Percentiles rank a stretch among this genome's conserved stretches.
Conservation (phyloP, 2,329 filamentous ascomycete genomes). For the Curvularia hawaiiensis region DNA sequence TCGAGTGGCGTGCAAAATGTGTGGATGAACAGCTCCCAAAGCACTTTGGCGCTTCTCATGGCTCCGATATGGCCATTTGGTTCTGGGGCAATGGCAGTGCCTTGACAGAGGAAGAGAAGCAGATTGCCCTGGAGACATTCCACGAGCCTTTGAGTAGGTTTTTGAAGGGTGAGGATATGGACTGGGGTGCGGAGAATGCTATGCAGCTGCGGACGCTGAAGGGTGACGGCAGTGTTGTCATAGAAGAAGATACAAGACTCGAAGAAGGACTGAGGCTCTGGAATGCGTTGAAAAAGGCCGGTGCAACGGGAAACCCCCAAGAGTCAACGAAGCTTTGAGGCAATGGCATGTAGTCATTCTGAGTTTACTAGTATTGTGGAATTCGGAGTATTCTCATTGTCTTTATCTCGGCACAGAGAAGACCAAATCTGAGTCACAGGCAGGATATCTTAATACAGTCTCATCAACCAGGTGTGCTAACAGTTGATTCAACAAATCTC, state of each 20-base stretch:
- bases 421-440: no score
- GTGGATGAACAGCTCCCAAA: constrained; percentile 50
- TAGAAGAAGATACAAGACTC: constrained; percentile 55
- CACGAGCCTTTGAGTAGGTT: constrained; percentile 49
- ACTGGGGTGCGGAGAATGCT: constrained; percentile 47
- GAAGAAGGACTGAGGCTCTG: constrained; percentile 56
- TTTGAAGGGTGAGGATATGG: constrained; percentile 47
- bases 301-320: constrained; percentile 17
- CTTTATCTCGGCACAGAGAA: no score
- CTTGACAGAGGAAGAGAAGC: constrained; percentile 53
- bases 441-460: no score
- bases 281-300: constrained; percentile 45
- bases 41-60: constrained; percentile 61
- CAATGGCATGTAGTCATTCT: no score
- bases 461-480: no score
- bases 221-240: constrained; percentile 52
- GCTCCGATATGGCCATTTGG: constrained; percentile 61
- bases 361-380: no score
- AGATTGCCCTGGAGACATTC: constrained; percentile 44
- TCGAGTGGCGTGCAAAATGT: constrained; percentile 59
- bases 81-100: constrained; percentile 58
- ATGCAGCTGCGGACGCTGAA: constrained; percentile 53
- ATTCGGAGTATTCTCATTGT: no score
- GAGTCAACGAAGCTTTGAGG: constrained; percentile 17
- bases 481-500: no score